phyloP scores from a whole-genome alignment of 495 filamentous ascomycete species.

The Venustampulla echinocandica region DNA sequence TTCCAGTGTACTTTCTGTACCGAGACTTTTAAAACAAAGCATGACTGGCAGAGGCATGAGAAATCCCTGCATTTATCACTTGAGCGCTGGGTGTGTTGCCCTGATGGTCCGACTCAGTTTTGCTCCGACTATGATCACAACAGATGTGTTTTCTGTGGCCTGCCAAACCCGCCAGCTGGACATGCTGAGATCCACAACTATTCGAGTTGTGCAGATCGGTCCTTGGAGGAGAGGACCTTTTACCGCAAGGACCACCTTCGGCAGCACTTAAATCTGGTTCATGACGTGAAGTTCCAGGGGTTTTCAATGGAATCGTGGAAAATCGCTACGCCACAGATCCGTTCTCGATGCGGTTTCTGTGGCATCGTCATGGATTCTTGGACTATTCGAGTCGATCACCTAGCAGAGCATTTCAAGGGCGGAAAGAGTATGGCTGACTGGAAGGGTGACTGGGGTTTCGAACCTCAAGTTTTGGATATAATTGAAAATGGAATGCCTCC shows the following conservation, averaged over 20 bases:
- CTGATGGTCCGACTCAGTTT: slow-evolving; percentile 41
- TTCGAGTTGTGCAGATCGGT: slow-evolving; percentile 55
- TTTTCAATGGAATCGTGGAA: slow-evolving; percentile 64
- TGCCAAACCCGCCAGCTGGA: slow-evolving; percentile 43
- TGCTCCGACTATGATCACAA: slow-evolving; percentile 29
- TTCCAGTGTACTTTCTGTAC: slow-evolving; percentile 84
- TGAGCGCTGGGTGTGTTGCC: slow-evolving; percentile 73
- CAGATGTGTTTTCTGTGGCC: slow-evolving; percentile 61
- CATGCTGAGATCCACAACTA: slow-evolving; percentile 69
- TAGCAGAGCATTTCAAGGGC: slow-evolving; percentile 60
- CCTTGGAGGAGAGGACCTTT: slow-evolving; percentile 60
- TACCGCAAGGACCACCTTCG: slow-evolving; percentile 77
- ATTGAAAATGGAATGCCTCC: slow-evolving; percentile 57
- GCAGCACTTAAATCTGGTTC: slow-evolving; percentile 74
- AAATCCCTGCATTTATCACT: slow-evolving; percentile 70
- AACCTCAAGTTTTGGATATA: slow-evolving; percentile 45
- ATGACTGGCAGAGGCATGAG: slow-evolving; percentile 80
- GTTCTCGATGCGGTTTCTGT: slow-evolving; percentile 68
- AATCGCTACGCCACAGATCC: slow-evolving; percentile 44
- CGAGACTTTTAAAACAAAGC: slow-evolving; percentile 71
- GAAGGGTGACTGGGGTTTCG: slow-evolving; percentile 68
- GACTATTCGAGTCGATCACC: slow-evolving; percentile 53
- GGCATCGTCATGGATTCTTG: slow-evolving; percentile 50
- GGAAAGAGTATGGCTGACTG: slow-evolving; percentile 61
- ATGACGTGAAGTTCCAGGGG: slow-evolving; percentile 52